Evolutionary conservation across 306 rosid species (phyloP), one percentile per base, ranked within the genome.

Genomic region (Trifolium fragiferum): DNA sequence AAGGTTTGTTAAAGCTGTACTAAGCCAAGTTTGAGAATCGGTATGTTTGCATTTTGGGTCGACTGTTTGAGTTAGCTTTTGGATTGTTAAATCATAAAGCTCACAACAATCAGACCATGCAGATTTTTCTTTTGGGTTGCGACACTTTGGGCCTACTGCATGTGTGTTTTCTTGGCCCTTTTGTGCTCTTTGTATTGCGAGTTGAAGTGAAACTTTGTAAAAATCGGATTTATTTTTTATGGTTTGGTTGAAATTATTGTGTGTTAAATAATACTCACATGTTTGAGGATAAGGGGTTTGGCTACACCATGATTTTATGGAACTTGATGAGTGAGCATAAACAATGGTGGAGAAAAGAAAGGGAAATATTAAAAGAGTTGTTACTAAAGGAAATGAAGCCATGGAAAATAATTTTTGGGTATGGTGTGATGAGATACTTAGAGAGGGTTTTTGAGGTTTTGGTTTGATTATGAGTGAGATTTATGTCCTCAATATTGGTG

Each of bases 201-300:
- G 73, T 46, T 85, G 57, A 27, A 85, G 83, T 1, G 90, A 80
- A 1, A 88, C 66, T 55, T 80, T 73, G 81, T 85, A 71, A 66
- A 92, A 92, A 73, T 92, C 89, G 4, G 96, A 80, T 23, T 88
- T 92, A 4, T 11, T 70, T 54, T 83, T 79, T 12, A 92, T 88
- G 70, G 90, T 82, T 21, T 41, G 38, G 8, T 61, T 57, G 57
- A 14, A 23, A n/a, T 19, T 76, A 49, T 87, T 64, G 4, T 63
- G 37, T 1, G 65, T 82, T 35, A 92, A 77, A 69, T 84, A 83
- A 54, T 85, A 73, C 67, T 92, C 91, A 27, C 98, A 92, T 70
- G 94, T 87, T 2, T 81, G 27, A 49, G 98, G 96, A 72, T 87
- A 50, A 3, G 98, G 98, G n/a, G 98, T 92, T 84, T 92, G 86